Conservation (phyloP, 352 stramenopile species). For the Phytophthora sp. region DNA sequence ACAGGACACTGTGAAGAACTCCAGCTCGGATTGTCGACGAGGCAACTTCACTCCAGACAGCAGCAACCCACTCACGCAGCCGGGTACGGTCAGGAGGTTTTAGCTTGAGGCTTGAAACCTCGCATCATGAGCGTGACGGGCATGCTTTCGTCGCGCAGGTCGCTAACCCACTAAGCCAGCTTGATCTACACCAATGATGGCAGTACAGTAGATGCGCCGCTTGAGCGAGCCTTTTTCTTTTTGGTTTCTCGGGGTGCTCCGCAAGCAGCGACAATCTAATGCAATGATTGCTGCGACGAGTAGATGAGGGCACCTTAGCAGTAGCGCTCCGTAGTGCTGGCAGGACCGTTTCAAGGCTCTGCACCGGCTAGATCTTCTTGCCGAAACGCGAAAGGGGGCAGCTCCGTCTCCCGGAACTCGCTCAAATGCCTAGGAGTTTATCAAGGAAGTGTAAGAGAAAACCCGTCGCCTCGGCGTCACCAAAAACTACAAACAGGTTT, state of each 20-base stretch:
- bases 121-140: slow-evolving; percentile 3
- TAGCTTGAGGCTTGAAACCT: not conserved
- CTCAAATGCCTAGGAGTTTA: too few relatives aligned
- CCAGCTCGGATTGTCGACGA: not conserved
- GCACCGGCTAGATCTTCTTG: too few relatives aligned
- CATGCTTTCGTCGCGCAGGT: not conserved
- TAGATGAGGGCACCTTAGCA: too few relatives aligned
- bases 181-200: not conserved
- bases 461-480: too few relatives aligned
- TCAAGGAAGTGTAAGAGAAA: too few relatives aligned
- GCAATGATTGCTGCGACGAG: too few relatives aligned
- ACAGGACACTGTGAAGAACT: not conserved
- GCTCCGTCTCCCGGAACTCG: too few relatives aligned
- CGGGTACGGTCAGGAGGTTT: not conserved
- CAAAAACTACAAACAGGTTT: too few relatives aligned
- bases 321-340: too few relatives aligned
- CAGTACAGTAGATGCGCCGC: not conserved
- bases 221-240: not conserved
- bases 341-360: too few relatives aligned
- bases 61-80: not conserved
- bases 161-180: not conserved
- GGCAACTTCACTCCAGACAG: not conserved
- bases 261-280: too few relatives aligned
- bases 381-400: too few relatives aligned
- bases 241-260: not conserved